Conservation (phyloP, 768 basidiomycete genomes). For the Grammothele lineata region DNA sequence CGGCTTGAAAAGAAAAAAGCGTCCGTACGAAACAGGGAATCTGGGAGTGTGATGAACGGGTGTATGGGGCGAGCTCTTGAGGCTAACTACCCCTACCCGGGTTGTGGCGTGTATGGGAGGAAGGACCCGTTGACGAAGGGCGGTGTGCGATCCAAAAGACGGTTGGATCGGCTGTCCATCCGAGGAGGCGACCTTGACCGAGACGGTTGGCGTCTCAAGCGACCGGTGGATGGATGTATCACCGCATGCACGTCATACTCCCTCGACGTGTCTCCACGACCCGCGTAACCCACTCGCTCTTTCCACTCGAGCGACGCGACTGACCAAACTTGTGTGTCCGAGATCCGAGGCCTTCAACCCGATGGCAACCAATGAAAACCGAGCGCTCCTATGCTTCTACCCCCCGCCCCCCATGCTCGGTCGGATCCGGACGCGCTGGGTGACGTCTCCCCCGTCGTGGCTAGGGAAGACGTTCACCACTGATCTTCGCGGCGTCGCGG, state of each 20-base stretch:
- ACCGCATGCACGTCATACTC: conserved; percentile 17
- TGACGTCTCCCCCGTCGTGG: conserved; percentile 18
- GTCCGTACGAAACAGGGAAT: conserved; percentile 57
- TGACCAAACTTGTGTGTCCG: conserved; percentile 34
- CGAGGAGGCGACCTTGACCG: not conserved
- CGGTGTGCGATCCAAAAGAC: conserved; percentile 1
- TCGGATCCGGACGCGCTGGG: conserved; percentile 40
- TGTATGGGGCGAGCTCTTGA: conserved; percentile 22
- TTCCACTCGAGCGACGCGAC: conserved; percentile 24
- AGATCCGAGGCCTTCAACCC: conserved; percentile 32
- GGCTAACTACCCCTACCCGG: conserved; percentile 6
- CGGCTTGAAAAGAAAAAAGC: conserved; percentile 63
- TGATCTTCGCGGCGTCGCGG: conserved; percentile 44
- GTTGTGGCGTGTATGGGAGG: conserved; percentile 7
- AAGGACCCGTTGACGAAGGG: conserved; percentile 9
- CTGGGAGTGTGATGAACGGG: conserved; percentile 34
- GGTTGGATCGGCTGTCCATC: not conserved
- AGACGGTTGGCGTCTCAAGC: too few species aligned
- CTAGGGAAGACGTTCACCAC: conserved; percentile 35
- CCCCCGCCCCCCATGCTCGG: conserved; percentile 43
- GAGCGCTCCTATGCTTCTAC: conserved; percentile 35
- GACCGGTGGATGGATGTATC: not conserved
- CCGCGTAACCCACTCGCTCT: conserved; percentile 9
- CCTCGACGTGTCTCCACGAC: conserved; percentile 12
- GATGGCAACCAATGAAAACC: conserved; percentile 28